Evolutionary conservation across 2,329 filamentous ascomycete species (phyloP), one percentile per base, ranked within the genome.

Genomic region (Aureobasidium leucospermi): DNA sequence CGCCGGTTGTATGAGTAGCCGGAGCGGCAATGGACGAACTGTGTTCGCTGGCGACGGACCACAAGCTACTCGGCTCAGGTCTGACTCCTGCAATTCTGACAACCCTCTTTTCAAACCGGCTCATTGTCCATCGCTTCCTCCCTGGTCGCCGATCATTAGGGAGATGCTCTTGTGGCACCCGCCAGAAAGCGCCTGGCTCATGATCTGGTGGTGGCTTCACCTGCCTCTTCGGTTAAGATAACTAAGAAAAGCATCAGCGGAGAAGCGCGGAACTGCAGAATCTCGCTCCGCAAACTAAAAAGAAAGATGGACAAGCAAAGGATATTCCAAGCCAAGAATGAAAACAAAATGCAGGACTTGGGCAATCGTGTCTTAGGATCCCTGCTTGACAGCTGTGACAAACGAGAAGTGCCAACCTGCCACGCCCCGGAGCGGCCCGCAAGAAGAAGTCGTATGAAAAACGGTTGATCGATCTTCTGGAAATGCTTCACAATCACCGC

Each of bases 351-450:
- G 32, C 32, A 38, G 28, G 38, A 28, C 52, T 42, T 45, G 51
- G 29, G 16, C 28, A 46, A 45, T 29, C 52, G n/a, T 41, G 52
- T 56, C 52, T 56, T 29, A 56, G 41, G 23, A 56, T 56, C 41
- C 41, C 9, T 45, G 55, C 43, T 58, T 58, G 55, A 58, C 55
- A 47, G 43, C 58, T 47, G 46, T 23, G 47, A 53, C 39, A 59
- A 46, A 61, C 55, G 52, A 45, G 19, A 52, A 45, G 36, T 61
- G 59, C 51, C 59, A 58, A 60, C 46, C 61, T 58, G 55, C 61
- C 61, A 61, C 28, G 36, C 57, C 19, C 47, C 61, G 57, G 59
- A 58, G 49, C 61, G 61, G 58, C 48, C 61, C 61, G 59, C 59
- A 58, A 47, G 43, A 46, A 56, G 31, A 58, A 34, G 36, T 55